These are phyloP conservation scores for Albatrellus ellisii DNA, from an alignment of 768 basidiomycete genomes.

Conservation along the genomic window DNA sequence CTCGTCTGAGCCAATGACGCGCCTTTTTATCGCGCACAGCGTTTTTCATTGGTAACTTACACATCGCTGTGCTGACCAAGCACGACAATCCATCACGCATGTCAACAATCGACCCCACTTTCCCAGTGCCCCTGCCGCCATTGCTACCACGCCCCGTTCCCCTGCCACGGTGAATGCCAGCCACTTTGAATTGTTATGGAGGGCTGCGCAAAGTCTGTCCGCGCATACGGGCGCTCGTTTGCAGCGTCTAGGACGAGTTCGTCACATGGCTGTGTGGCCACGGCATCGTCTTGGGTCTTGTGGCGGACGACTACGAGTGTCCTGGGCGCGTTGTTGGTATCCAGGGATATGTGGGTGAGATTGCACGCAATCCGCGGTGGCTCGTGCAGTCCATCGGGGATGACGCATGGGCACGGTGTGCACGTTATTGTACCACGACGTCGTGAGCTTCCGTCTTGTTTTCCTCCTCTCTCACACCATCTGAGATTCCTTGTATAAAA, in stretches of 20 bases:
- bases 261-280: slow-evolving; percentile 46
- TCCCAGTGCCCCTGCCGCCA: slow-evolving; percentile 62
- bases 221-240: slow-evolving; percentile 46
- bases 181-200: slow-evolving; percentile 59
- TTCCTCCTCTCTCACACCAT: not conserved
- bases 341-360: slow-evolving; percentile 45
- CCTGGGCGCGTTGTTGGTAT: slow-evolving; percentile 39
- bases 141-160: slow-evolving; percentile 51
- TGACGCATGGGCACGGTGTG: slow-evolving; percentile 66
- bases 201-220: slow-evolving; percentile 50
- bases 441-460: slow-evolving; percentile 70
- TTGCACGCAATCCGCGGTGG: slow-evolving; percentile 49
- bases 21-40: slow-evolving; percentile 28
- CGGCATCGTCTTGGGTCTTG: slow-evolving; percentile 42
- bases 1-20: not conserved
- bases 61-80: slow-evolving; percentile 50
- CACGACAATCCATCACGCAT: slow-evolving; percentile 39
- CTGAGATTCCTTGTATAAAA: slow-evolving; percentile 22
- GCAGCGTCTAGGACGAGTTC: slow-evolving; percentile 55
- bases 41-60: slow-evolving; percentile 57
- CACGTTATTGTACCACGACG: slow-evolving; percentile 69
- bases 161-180: slow-evolving; percentile 56
- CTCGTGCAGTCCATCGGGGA: slow-evolving; percentile 62
- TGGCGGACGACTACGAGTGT: slow-evolving; percentile 14
- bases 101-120: slow-evolving; percentile 34